A percentile compares a stretch with the other conserved stretches of the same genome.
Evolutionary conservation across 805 yeast genomes (phyloP).

Genomic region (Candida insectalens): DNA sequence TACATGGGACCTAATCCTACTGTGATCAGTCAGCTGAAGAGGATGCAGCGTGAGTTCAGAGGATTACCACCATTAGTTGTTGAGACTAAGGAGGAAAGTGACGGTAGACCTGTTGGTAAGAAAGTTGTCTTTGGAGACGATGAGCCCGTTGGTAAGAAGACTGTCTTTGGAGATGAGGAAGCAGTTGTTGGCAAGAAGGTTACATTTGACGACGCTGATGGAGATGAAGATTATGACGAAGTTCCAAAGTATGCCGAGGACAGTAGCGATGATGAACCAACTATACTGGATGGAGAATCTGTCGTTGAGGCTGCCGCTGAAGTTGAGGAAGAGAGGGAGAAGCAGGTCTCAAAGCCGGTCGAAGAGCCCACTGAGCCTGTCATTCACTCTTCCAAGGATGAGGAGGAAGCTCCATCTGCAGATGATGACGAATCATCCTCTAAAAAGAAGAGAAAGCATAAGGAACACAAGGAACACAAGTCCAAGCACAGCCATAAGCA

Average conservation of each 20-base stretch:
- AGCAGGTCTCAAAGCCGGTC: no score
- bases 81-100: background rate
- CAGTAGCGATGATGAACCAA: background rate
- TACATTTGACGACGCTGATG: constrained; percentile 5
- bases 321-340: background rate
- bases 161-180: constrained; percentile 6
- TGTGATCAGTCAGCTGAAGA: constrained; percentile 23
- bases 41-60: constrained; percentile 27
- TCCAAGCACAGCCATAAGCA: constrained; percentile 1
- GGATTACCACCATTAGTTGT: constrained; percentile 26
- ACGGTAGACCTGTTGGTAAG: background rate
- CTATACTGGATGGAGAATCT: background rate
- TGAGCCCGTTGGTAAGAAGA: constrained; percentile 6
- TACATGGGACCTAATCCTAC: constrained; percentile 20
- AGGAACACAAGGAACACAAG: background rate
- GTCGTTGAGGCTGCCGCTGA: background rate
- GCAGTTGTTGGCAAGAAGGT: constrained; percentile 2
- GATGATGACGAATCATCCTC: background rate
- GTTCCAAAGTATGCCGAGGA: no score
- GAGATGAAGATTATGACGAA: constrained; percentile 1
- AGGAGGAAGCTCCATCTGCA: background rate
- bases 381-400: background rate
- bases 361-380: background rate
- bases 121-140: constrained; percentile 12
- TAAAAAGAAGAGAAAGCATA: background rate